Conservation (phyloP, 176 grass and related monocot species). For the Avena insularis region DNA sequence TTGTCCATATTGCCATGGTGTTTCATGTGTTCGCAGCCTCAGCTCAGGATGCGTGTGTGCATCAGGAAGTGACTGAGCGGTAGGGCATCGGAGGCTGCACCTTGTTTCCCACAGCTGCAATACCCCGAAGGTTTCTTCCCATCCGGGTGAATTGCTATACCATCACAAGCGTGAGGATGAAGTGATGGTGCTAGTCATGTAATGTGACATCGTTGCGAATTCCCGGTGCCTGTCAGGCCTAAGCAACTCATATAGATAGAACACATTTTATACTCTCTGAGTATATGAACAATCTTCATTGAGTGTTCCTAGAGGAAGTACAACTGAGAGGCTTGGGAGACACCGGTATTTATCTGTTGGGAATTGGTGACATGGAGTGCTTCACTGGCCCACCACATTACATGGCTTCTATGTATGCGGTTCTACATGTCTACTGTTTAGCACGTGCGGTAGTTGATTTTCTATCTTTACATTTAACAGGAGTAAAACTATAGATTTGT, state of each 20-base stretch:
- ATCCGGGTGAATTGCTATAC: neutral
- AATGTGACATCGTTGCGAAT: neutral
- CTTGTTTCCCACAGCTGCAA: neutral
- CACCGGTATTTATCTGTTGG: neutral
- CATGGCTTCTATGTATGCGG: neutral
- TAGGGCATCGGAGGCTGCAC: neutral
- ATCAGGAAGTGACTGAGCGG: neutral
- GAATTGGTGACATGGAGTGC: neutral
- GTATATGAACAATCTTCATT: neutral
- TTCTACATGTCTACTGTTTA: neutral
- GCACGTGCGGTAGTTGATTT: too few species aligned
- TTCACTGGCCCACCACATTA: neutral
- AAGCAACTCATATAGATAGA: neutral
- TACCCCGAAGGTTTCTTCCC: neutral
- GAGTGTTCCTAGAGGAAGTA: neutral
- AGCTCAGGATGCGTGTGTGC: neutral
- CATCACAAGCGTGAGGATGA: too few species aligned
- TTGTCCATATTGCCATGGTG: constrained; percentile 43
- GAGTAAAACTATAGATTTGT: too few species aligned
- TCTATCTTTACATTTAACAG: too few species aligned
- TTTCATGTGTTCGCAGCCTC: constrained; percentile 36
- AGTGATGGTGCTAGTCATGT: too few species aligned
- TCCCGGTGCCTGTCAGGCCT: neutral
- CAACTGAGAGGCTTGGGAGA: neutral
- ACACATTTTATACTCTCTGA: neutral